phyloP scores from a whole-genome alignment of 768 basidiomycete species.

The Steccherinum ochraceum region DNA sequence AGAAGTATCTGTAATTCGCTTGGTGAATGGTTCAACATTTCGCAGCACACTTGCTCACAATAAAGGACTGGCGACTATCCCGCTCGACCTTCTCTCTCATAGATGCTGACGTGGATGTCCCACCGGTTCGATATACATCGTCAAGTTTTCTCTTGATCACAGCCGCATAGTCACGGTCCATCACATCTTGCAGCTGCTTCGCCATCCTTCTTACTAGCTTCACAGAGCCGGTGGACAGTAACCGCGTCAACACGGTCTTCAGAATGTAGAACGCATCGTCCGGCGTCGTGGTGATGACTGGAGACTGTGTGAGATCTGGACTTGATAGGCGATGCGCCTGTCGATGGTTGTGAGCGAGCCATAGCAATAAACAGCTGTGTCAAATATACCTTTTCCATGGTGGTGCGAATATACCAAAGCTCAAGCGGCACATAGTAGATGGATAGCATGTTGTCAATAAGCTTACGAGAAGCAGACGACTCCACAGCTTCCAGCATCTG shows the following conservation, averaged over 20 bases:
- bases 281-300: slow-evolving; percentile 66
- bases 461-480: slow-evolving; percentile 43
- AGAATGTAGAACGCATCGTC: slow-evolving; percentile 97
- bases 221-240: slow-evolving; percentile 72
- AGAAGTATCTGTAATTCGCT: slow-evolving; percentile 62
- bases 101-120: slow-evolving; percentile 31
- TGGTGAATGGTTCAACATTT: not conserved
- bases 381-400: slow-evolving; percentile 73
- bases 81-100: slow-evolving; percentile 68
- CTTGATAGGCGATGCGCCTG: slow-evolving; percentile 87
- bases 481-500: slow-evolving; percentile 30
- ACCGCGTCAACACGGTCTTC: slow-evolving; percentile 72
- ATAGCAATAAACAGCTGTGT: no score
- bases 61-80: slow-evolving; percentile 74
- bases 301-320: slow-evolving; percentile 59
- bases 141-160: slow-evolving; percentile 84
- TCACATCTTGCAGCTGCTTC: slow-evolving; percentile 58
- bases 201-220: slow-evolving; percentile 51
- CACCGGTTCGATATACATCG: slow-evolving; percentile 66
- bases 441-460: slow-evolving; percentile 61
- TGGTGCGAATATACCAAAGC: slow-evolving; percentile 81
- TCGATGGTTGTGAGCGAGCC: no score
- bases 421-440: slow-evolving; percentile 88
- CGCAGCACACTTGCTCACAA: slow-evolving; percentile 46
- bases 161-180: slow-evolving; percentile 79